Conservation (phyloP, 331 rosid genomes). For the Prunus yedoensis region DNA sequence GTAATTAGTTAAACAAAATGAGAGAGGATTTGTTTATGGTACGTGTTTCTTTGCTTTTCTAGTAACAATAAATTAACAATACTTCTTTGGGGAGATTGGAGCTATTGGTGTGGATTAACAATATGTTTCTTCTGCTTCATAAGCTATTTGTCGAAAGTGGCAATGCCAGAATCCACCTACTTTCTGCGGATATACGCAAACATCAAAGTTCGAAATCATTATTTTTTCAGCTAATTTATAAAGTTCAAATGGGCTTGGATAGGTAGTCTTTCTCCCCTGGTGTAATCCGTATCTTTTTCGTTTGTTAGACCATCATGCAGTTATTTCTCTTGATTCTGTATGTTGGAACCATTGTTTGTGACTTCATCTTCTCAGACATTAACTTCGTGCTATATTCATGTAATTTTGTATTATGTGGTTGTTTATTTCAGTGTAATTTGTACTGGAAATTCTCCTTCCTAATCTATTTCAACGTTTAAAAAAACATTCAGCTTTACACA, state of each 20-base stretch:
- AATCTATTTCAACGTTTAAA: background rate
- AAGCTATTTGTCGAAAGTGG: background rate
- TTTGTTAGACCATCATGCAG: background rate
- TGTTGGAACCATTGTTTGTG: background rate
- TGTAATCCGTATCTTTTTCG: background rate
- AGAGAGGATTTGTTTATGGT: background rate
- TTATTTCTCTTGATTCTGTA: background rate
- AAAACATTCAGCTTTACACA: constrained; percentile 56
- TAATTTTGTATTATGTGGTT: background rate
- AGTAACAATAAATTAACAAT: background rate
- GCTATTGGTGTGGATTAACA: background rate
- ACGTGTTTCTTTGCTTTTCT: background rate
- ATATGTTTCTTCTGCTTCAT: background rate
- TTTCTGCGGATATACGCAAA: background rate
- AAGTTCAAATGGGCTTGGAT: background rate
- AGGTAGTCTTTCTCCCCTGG: background rate
- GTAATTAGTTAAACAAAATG: background rate
- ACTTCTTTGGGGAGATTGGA: background rate
- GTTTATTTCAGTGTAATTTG: background rate
- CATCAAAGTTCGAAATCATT: background rate
- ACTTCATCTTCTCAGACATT: background rate
- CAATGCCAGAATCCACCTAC: background rate
- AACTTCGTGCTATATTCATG: background rate
- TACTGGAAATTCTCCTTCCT: background rate
- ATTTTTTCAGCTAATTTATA: background rate